A percentile compares a stretch with the other conserved stretches of the same genome.
Conservation (phyloP, 805 yeast species). For the Brettanomyces sp. region DNA sequence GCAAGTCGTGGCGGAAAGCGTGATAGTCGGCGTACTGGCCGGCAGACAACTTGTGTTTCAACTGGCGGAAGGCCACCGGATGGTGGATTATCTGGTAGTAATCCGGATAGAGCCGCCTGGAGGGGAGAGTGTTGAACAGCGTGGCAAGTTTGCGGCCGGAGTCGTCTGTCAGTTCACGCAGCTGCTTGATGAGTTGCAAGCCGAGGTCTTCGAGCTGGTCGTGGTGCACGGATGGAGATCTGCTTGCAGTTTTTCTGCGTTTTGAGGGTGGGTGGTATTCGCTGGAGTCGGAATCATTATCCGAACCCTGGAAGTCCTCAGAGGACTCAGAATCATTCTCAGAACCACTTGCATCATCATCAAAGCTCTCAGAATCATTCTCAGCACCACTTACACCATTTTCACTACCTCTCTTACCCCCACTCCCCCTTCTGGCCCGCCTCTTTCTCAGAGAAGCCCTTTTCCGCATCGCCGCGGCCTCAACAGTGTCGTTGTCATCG, state of each 20-base stretch:
- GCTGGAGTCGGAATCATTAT: no score
- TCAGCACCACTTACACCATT: slow-evolving; percentile 12
- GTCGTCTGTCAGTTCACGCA: slow-evolving; percentile 29
- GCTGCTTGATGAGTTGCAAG: slow-evolving; percentile 33
- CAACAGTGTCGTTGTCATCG: slow-evolving; percentile 56
- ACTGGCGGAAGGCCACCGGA: slow-evolving; percentile 51
- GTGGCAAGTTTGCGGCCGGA: slow-evolving; percentile 39
- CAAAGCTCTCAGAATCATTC: not conserved
- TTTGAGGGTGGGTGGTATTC: no score
- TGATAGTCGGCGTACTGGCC: slow-evolving; percentile 29
- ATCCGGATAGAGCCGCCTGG: slow-evolving; percentile 72
- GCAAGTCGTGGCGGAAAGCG: slow-evolving; percentile 41
- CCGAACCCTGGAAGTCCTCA: no score
- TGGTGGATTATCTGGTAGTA: slow-evolving; percentile 57
- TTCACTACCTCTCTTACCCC: slow-evolving; percentile 3
- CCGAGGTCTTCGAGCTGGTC: slow-evolving; percentile 12
- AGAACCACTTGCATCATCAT: slow-evolving; percentile 1
- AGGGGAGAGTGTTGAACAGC: slow-evolving; percentile 66
- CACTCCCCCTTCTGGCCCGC: slow-evolving; percentile 22
- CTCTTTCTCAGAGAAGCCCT: slow-evolving; percentile 34
- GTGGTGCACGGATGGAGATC: not conserved
- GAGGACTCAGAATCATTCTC: not conserved
- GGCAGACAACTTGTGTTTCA: slow-evolving; percentile 38
- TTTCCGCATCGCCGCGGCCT: slow-evolving; percentile 48
- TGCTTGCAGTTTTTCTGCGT: no score